Conservation (phyloP, 2,329 filamentous ascomycete genomes). For the Cercospora berteroae region DNA sequence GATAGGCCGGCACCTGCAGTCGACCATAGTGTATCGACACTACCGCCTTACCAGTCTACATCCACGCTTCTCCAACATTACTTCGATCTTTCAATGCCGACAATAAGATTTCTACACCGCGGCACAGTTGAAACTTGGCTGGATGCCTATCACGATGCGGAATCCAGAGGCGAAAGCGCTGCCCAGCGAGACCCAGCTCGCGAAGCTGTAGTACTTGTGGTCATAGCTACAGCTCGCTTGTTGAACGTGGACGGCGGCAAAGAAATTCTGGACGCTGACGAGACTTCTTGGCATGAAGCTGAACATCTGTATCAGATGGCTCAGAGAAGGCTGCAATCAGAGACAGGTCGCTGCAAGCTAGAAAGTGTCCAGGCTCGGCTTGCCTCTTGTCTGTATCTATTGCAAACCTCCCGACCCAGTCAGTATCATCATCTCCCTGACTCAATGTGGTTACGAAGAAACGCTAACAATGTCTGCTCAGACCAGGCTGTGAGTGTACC, state of each 20-base stretch:
- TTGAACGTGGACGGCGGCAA: slow-evolving; percentile 30
- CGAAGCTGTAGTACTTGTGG: slow-evolving; percentile 51
- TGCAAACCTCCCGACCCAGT: slow-evolving; percentile 23
- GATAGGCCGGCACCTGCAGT: slow-evolving; percentile 50
- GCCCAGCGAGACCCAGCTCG: slow-evolving; percentile 44
- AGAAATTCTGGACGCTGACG: slow-evolving; percentile 21
- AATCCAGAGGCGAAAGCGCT: slow-evolving; percentile 36
- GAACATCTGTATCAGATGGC: slow-evolving; percentile 32
- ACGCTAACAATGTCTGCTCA: not conserved
- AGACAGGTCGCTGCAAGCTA: slow-evolving; percentile 30
- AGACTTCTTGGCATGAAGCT: slow-evolving; percentile 29
- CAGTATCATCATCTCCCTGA: not conserved
- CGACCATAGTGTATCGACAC: slow-evolving; percentile 42
- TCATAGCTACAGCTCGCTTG: slow-evolving; percentile 51
- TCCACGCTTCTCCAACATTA: slow-evolving; percentile 40
- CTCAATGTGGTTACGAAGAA: not conserved
- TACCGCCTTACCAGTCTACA: slow-evolving; percentile 39
- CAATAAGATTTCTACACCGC: slow-evolving; percentile 47
- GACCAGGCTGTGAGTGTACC: slow-evolving; percentile 7
- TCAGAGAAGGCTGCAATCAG: slow-evolving; percentile 25
- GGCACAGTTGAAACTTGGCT: slow-evolving; percentile 47
- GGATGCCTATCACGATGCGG: slow-evolving; percentile 47
- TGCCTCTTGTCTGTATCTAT: slow-evolving; percentile 41
- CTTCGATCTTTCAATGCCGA: slow-evolving; percentile 47
- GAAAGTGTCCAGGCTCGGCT: slow-evolving; percentile 45